These are phyloP conservation scores for Zygosaccharomyces bisporus DNA, from an alignment of 805 yeast genomes.

Conservation along the genomic window DNA sequence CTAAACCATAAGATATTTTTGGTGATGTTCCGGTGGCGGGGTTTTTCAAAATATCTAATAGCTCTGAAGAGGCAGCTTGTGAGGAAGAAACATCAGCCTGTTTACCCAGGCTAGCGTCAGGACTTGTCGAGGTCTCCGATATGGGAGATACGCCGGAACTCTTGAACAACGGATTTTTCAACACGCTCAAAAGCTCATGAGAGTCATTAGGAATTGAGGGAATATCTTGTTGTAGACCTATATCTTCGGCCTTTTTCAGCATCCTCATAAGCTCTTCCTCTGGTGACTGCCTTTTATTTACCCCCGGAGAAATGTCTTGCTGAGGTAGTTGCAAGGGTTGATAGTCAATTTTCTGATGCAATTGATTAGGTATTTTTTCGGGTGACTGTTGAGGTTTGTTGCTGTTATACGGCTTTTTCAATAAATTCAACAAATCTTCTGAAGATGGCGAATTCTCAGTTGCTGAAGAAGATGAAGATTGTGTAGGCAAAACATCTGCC, in stretches of 20 bases:
- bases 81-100: background rate
- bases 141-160: background rate
- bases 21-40: slow-evolving; percentile 9
- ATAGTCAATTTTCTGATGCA: background rate
- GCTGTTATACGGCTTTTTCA: slow-evolving; percentile 7
- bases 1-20: background rate
- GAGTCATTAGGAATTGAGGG: slow-evolving; percentile 3
- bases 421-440: slow-evolving; percentile 8
- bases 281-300: slow-evolving; percentile 9
- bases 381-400: slow-evolving; percentile 3
- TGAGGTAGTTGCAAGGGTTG: background rate
- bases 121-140: background rate
- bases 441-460: slow-evolving; percentile 7
- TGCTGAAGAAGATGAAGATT: background rate
- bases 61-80: slow-evolving; percentile 18
- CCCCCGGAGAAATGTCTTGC: background rate
- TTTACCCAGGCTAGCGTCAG: background rate
- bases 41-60: slow-evolving; percentile 23
- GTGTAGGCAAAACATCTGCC: slow-evolving; percentile 17
- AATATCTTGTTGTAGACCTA: background rate
- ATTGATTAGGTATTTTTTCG: background rate
- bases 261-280: slow-evolving; percentile 16
- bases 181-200: slow-evolving; percentile 9
- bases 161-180: slow-evolving; percentile 6
- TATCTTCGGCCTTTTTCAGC: slow-evolving; percentile 8